Conservation (phyloP, 495 filamentous ascomycete species). For the Xylaria telfairii region DNA sequence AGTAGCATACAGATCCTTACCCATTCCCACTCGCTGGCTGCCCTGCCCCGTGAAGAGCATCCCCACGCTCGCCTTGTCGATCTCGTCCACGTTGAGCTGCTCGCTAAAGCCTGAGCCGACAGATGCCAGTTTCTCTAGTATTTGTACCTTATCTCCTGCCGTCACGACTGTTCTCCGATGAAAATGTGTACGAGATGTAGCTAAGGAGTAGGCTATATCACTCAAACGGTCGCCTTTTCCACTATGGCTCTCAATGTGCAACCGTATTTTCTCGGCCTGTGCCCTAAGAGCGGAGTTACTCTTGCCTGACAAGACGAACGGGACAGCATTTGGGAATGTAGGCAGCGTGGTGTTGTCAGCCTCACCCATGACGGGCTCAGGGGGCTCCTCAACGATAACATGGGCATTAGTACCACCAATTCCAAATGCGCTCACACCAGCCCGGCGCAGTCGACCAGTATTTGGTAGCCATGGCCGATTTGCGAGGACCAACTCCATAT, state of each 20-base stretch:
- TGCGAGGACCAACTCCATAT: conserved; percentile 23
- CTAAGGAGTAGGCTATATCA: conserved; percentile 37
- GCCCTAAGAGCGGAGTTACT: conserved; percentile 26
- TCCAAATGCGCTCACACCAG: conserved; percentile 42
- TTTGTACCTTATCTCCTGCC: conserved; percentile 21
- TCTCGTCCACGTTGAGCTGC: neutral
- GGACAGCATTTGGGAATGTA: conserved; percentile 18
- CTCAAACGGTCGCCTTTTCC: conserved; percentile 20
- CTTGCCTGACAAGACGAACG: conserved; percentile 33
- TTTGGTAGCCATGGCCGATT: conserved; percentile 28
- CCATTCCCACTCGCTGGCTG: conserved; percentile 44
- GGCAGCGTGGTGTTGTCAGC: neutral
- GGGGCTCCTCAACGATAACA: conserved; percentile 34
- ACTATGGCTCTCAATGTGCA: conserved; percentile 22
- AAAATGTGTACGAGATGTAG: conserved; percentile 34
- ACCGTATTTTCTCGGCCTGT: conserved; percentile 28
- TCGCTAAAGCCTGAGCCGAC: neutral
- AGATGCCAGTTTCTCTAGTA: conserved; percentile 28
- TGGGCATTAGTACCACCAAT: conserved; percentile 44
- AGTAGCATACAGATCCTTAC: conserved; percentile 31
- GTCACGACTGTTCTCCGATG: conserved; percentile 23
- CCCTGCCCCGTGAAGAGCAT: conserved; percentile 51
- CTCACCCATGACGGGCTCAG: neutral
- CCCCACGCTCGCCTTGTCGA: conserved; percentile 26
- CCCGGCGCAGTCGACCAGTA: conserved; percentile 19